These are phyloP conservation scores for Yamadazyma atmosphaerica DNA, from an alignment of 1,139 yeast species.

Conservation along the genomic window DNA sequence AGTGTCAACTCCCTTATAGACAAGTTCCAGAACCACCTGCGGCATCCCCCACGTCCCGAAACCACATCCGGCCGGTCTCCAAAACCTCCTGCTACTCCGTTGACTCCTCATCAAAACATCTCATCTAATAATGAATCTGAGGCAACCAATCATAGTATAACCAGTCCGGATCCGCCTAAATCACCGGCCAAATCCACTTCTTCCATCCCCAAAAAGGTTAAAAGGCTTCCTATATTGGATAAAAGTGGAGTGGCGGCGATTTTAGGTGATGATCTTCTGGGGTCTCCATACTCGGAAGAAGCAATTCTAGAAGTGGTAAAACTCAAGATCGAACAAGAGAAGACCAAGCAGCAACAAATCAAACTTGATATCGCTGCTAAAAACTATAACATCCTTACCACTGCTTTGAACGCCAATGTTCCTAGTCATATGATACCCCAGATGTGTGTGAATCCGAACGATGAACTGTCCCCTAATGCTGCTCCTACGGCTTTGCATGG, in stretches of 20 bases:
- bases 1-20: constrained; percentile 30
- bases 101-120: background rate
- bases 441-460: constrained; percentile 45
- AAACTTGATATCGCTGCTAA: constrained; percentile 62
- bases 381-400: constrained; percentile 60
- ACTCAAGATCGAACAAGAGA: constrained; percentile 74
- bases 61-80: background rate
- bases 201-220: no score
- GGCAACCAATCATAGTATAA: no score
- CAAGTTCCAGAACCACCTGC: constrained; percentile 14
- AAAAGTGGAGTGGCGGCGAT: constrained; percentile 16
- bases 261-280: constrained; percentile 52
- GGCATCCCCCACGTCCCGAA: constrained; percentile 2
- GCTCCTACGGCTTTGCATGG: no score
- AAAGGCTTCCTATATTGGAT: background rate
- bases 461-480: constrained; percentile 1
- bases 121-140: constrained; percentile 1
- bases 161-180: no score
- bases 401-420: constrained; percentile 62
- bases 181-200: no score
- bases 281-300: constrained; percentile 64
- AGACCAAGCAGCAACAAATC: constrained; percentile 79
- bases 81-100: constrained; percentile 1
- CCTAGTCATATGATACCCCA: constrained; percentile 70
- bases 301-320: constrained; percentile 64